These are phyloP conservation scores for Tieghemiomyces parasiticus DNA, from an alignment of 192 early-diverging fungal species.

Conservation along the genomic window DNA sequence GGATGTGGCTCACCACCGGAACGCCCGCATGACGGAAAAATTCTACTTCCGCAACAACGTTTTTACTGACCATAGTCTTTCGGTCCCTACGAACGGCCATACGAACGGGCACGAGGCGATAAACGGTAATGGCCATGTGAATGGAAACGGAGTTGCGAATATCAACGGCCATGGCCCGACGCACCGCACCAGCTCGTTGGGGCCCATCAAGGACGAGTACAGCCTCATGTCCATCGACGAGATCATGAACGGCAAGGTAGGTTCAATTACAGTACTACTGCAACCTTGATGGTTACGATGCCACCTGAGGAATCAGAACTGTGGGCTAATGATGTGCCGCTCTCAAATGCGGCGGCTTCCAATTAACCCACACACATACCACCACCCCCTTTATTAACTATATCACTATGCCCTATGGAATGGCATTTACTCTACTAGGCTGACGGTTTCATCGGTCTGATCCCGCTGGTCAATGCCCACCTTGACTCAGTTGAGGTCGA, in stretches of 20 bases:
- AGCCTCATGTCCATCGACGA: conserved; percentile 74
- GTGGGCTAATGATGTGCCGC: neutral
- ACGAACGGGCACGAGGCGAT: too few species aligned
- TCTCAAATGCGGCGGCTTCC: too few species aligned
- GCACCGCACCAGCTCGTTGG: neutral
- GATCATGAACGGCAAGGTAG: conserved; percentile 75
- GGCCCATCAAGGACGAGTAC: conserved; percentile 26
- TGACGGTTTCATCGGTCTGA: conserved; percentile 60
- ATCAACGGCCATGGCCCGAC: too few species aligned
- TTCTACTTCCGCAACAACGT: conserved; percentile 87
- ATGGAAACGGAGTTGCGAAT: too few species aligned
- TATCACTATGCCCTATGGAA: too few species aligned
- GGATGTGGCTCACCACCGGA: conserved; percentile 67
- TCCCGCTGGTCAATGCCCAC: conserved; percentile 73
- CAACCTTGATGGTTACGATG: neutral
- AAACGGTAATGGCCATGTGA: too few species aligned
- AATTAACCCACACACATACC: too few species aligned
- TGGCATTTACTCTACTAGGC: conserved; percentile 15
- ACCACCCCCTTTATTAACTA: too few species aligned
- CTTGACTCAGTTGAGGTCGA: conserved; percentile 59
- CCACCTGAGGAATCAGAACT: neutral
- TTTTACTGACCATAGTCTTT: too few species aligned
- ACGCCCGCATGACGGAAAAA: conserved; percentile 63
- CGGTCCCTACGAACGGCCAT: too few species aligned
- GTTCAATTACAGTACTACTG: neutral